Conservation (phyloP, 192 early-diverging fungal genomes). For the Backusella macrospora region DNA sequence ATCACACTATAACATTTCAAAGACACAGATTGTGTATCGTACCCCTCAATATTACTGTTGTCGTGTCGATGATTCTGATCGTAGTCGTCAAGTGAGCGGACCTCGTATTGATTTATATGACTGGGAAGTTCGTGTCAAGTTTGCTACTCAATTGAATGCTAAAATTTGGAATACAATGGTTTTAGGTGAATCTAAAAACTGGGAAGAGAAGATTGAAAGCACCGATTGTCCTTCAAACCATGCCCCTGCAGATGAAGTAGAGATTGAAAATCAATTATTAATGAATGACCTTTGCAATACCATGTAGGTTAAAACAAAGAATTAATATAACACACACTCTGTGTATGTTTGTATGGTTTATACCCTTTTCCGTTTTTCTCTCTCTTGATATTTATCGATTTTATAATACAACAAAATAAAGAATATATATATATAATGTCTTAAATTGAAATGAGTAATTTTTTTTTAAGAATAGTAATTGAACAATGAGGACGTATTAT, state of each 20-base stretch:
- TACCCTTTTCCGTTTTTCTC: neutral
- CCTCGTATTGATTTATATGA: conserved; percentile 34
- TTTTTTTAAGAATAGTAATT: no score
- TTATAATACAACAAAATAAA: no score
- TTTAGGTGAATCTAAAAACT: conserved; percentile 40
- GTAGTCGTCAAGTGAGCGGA: conserved; percentile 35
- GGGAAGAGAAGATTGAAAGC: conserved; percentile 31
- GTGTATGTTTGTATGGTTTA: neutral
- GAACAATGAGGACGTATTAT: no score
- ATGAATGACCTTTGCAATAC: conserved; percentile 45
- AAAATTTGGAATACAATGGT: conserved; percentile 48
- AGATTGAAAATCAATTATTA: conserved; percentile 51
- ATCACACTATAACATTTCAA: conserved; percentile 28
- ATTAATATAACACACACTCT: neutral
- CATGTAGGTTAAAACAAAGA: neutral
- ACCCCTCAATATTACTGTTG: conserved; percentile 60
- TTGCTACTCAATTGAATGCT: conserved; percentile 28
- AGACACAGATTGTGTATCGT: conserved; percentile 43
- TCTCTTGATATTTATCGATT: no score
- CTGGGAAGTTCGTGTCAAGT: conserved; percentile 26
- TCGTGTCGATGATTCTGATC: conserved; percentile 34
- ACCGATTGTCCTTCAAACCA: conserved; percentile 51
- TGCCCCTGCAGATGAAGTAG: conserved; percentile 50
- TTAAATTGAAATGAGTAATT: no score
- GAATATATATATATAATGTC: no score